A percentile compares a stretch with the other conserved stretches of the same genome.
Conservation (phyloP, 78 protist species). For the Isochrysis galbana region DNA sequence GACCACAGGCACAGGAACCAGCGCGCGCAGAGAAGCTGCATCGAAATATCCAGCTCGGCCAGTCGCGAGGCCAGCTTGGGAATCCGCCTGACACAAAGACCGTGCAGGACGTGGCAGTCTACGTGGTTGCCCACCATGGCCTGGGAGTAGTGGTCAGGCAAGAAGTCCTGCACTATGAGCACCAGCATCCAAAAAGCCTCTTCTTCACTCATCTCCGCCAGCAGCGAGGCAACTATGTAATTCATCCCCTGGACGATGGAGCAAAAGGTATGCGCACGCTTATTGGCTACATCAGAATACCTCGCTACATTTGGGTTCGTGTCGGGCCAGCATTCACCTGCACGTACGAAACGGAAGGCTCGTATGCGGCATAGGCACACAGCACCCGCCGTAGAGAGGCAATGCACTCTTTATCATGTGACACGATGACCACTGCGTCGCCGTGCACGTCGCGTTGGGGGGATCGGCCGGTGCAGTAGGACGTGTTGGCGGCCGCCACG, state of each 20-base stretch:
- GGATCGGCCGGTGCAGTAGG: too few relatives aligned
- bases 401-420: not conserved
- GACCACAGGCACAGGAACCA: conserved; percentile 5
- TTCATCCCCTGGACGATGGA: conserved; percentile 53
- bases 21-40: not conserved
- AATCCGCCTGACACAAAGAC: conserved; percentile 32
- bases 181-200: conserved; percentile 78
- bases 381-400: not conserved
- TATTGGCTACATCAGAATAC: not conserved
- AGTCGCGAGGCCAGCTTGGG: not conserved
- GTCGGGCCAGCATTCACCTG: conserved; percentile 37
- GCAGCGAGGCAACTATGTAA: conserved; percentile 68
- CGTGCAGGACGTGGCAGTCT: conserved; percentile 65
- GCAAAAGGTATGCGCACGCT: too few relatives aligned
- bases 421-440: not conserved
- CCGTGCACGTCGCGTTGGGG: not conserved
- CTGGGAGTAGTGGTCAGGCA: conserved; percentile 52
- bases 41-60: not conserved
- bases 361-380: not conserved
- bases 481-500: too few relatives aligned
- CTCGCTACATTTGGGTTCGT: not conserved
- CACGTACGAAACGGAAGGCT: conserved; percentile 69
- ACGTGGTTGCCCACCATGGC: conserved; percentile 61
- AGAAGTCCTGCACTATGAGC: conserved; percentile 58
- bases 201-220: conserved; percentile 70